Evolutionary conservation across 1,284 basidiomycete species (phyloP).

Genomic region (Grifola frondosa): DNA sequence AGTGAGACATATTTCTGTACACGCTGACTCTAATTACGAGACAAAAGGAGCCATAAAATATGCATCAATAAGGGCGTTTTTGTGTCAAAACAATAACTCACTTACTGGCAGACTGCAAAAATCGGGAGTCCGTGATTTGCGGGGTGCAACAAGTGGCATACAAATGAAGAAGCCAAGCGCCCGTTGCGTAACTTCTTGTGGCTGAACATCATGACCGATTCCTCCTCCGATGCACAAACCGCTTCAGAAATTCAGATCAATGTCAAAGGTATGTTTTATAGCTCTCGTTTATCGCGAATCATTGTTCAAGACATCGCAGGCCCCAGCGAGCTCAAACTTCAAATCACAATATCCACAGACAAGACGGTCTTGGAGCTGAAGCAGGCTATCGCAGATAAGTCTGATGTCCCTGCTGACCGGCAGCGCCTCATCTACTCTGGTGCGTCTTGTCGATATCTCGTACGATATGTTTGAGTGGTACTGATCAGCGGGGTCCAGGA

Average conservation of each 20-base stretch:
- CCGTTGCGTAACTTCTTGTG: too few species aligned
- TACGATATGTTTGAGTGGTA: not conserved
- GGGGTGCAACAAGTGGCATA: too few species aligned
- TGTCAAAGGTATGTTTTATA: constrained; percentile 56
- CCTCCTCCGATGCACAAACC: too few species aligned
- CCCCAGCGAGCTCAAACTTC: constrained; percentile 87
- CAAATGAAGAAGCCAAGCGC: too few species aligned
- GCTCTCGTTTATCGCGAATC: not conserved
- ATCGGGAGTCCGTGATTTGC: too few species aligned
- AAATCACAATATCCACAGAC: constrained; percentile 75
- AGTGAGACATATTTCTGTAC: too few species aligned
- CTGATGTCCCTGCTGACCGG: constrained; percentile 81
- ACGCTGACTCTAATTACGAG: too few species aligned
- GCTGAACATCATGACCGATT: too few species aligned
- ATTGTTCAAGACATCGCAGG: constrained; percentile 42
- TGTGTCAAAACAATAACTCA: too few species aligned
- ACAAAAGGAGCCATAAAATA: too few species aligned
- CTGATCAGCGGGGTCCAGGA: constrained; percentile 45
- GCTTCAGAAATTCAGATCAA: constrained; percentile 69
- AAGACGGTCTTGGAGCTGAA: constrained; percentile 87
- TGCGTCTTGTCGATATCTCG: constrained; percentile 33
- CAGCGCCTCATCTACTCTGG: constrained; percentile 89
- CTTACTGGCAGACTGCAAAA: too few species aligned
- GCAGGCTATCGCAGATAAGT: constrained; percentile 78
- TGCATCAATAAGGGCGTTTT: too few species aligned